Conservation (phyloP, 78 protist genomes). For the Anaeramoeba flamelloides region DNA sequence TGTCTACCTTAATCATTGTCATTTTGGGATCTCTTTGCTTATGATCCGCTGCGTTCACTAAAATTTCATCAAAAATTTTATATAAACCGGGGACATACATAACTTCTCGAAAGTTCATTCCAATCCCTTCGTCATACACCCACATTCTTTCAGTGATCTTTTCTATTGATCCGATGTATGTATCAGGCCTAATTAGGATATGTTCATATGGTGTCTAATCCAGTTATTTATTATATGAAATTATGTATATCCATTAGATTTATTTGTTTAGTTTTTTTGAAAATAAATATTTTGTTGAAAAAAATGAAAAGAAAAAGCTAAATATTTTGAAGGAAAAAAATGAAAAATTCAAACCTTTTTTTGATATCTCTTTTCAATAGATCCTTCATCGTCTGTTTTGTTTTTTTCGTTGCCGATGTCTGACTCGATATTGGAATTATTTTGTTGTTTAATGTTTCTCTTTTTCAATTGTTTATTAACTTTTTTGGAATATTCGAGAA, state of each 20-base stretch:
- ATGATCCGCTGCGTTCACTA: slow-evolving; percentile 35
- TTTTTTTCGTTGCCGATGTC: background rate
- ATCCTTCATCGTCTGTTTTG: background rate
- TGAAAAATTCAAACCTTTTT: background rate
- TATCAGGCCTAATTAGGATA: slow-evolving; percentile 84
- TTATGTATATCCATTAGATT: too few species aligned
- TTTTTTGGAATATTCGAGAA: background rate
- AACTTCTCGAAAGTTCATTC: slow-evolving; percentile 24
- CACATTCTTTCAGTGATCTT: slow-evolving; percentile 1
- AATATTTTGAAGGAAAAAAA: too few species aligned
- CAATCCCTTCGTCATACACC: slow-evolving; percentile 2
- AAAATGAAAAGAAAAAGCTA: too few species aligned
- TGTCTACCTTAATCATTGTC: slow-evolving; percentile 12
- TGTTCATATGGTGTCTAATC: slow-evolving; percentile 82
- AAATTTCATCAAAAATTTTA: slow-evolving; percentile 95
- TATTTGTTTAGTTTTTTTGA: too few species aligned
- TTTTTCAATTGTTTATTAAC: background rate
- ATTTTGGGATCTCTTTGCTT: slow-evolving; percentile 65
- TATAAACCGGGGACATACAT: slow-evolving; percentile 79
- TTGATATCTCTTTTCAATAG: background rate
- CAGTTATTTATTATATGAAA: too few species aligned
- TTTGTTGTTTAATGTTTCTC: background rate
- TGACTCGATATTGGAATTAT: background rate
- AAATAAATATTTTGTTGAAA: too few species aligned
- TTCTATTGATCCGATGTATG: slow-evolving; percentile 73